phyloP scores from a whole-genome alignment of 257 asterid genomes.

The Datura wrightii region DNA sequence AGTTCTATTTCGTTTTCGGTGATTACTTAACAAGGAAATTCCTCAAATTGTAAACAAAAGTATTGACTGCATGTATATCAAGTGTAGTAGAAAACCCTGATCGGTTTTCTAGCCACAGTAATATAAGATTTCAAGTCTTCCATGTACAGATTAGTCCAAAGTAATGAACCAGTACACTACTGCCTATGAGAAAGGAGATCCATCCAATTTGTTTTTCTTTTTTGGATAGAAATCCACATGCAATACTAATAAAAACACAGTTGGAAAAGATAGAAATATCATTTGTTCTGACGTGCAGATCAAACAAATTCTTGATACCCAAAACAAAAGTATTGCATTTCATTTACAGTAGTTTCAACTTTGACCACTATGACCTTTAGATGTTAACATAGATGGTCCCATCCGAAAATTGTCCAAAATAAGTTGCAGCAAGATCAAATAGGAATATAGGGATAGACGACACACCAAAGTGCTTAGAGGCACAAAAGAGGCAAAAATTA shows the following conservation, averaged over 20 bases:
- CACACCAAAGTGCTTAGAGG: background rate
- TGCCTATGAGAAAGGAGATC: background rate
- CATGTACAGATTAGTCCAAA: background rate
- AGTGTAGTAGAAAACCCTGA: constrained; percentile 13
- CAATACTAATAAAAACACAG: background rate
- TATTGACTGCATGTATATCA: too few species aligned
- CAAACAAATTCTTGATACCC: constrained; percentile 1
- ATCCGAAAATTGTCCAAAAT: background rate
- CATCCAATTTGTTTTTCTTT: constrained; percentile 5
- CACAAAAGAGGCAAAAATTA: constrained; percentile 32
- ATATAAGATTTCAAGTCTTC: background rate
- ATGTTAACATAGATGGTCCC: background rate
- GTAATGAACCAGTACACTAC: constrained; percentile 15
- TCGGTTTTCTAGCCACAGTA: constrained; percentile 6
- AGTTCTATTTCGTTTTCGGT: too few species aligned
- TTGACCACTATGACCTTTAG: constrained; percentile 4
- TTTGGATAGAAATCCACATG: constrained; percentile 12
- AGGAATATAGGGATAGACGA: background rate
- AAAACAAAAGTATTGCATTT: background rate
- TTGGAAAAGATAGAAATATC: background rate
- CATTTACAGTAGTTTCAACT: background rate
- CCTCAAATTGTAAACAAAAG: too few species aligned
- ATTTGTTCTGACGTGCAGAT: background rate
- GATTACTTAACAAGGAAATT: too few species aligned
- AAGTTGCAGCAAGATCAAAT: background rate